phyloP scores from a whole-genome alignment of 139 green algal species.

The Tetratostichococcus sp. region DNA sequence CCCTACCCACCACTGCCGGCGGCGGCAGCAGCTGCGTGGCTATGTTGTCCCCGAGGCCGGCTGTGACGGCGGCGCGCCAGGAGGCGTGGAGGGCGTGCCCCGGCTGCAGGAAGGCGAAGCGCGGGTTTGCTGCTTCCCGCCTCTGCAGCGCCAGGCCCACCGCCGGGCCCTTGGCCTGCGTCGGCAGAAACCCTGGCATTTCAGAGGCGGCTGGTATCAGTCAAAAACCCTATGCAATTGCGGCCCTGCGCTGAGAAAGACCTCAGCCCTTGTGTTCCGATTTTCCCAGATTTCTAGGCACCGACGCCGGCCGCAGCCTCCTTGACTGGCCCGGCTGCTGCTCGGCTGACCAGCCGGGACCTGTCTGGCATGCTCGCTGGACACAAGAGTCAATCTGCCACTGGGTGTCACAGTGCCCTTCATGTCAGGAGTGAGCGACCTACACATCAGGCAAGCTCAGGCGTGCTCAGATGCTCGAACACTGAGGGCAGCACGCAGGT shows the following conservation, averaged over 20 bases:
- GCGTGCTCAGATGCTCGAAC: not conserved
- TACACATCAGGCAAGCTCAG: not conserved
- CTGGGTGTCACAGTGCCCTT: too few species aligned
- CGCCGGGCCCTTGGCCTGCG: slow-evolving; percentile 31
- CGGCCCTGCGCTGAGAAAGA: too few species aligned
- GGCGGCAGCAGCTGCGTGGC: not conserved
- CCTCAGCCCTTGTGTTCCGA: too few species aligned
- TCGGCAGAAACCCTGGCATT: not conserved
- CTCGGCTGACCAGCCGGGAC: too few species aligned
- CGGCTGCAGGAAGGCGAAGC: slow-evolving; percentile 58
- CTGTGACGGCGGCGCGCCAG: not conserved
- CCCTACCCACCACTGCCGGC: too few species aligned
- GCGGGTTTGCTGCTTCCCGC: slow-evolving; percentile 53
- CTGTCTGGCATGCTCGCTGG: too few species aligned
- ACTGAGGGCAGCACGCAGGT: not conserved
- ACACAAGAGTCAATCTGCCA: too few species aligned
- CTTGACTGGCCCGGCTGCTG: too few species aligned
- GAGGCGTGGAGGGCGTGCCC: slow-evolving; percentile 33
- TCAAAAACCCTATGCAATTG: too few species aligned
- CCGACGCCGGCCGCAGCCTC: too few species aligned
- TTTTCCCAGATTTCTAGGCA: too few species aligned
- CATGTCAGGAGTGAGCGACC: not conserved
- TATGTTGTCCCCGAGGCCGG: not conserved
- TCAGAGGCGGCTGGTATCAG: not conserved
- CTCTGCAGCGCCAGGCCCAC: slow-evolving; percentile 46